Conservation (phyloP, 2,329 filamentous ascomycete species). For the Trichoderma semiorbis region DNA sequence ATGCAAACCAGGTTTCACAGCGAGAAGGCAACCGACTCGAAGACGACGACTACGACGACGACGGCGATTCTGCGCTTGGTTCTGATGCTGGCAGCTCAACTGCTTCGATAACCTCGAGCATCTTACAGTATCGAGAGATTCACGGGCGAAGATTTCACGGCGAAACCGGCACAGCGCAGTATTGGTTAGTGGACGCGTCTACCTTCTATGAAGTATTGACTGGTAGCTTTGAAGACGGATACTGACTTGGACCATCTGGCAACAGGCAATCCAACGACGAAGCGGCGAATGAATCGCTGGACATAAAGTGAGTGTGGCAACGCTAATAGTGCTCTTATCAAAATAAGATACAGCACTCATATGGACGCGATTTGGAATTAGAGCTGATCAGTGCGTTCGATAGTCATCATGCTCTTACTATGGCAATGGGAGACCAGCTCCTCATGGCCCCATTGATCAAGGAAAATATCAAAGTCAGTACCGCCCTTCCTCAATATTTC, state of each 20-base stretch:
- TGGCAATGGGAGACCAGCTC: constrained; percentile 26
- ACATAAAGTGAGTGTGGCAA: constrained; percentile 10
- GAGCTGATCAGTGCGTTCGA: background rate
- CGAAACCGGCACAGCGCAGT: constrained; percentile 11
- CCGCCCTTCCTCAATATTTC: background rate
- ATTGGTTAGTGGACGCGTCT: background rate
- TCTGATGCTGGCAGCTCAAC: constrained; percentile 28
- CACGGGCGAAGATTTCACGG: constrained; percentile 32
- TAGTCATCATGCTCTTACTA: constrained; percentile 27
- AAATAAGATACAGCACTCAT: background rate
- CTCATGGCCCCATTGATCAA: constrained; percentile 23
- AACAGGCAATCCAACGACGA: constrained; percentile 24
- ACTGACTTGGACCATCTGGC: background rate
- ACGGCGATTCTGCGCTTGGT: constrained; percentile 26
- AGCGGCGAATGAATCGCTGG: constrained; percentile 23
- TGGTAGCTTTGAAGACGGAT: background rate
- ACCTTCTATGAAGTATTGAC: background rate
- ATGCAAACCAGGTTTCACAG: background rate
- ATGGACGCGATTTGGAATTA: background rate
- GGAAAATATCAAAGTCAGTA: constrained; percentile 11
- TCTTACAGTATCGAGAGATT: constrained; percentile 32
- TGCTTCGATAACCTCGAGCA: constrained; percentile 32
- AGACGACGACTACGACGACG: constrained; percentile 21
- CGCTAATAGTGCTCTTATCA: background rate
- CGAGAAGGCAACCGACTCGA: background rate